Base-by-base conservation (phyloP, 768 basidiomycete species). In the Boletus vermiculosoides region DNA sequence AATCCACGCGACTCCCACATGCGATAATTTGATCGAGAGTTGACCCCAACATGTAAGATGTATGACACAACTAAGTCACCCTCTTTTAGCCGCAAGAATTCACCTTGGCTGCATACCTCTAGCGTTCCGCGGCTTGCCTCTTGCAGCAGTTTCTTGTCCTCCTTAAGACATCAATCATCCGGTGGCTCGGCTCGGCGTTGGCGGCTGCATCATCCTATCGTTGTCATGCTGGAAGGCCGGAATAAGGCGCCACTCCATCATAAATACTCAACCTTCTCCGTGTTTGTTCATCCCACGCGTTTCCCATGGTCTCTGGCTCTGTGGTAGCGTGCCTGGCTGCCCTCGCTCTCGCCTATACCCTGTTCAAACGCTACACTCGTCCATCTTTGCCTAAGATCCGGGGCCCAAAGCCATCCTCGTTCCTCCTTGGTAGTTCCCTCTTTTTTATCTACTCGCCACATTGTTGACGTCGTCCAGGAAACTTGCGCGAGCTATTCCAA, bases 401-500 rank as follows among this genome's bases (percentile, higher is more conserved):
- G 18, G 67, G 67, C 0, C 67, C 69, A 7, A 63, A 56, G 11
- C 41, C 65, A 15, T 30, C 67, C 13, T 71, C 67, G 1, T 69
- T 71, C 25, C 1, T 66, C 37, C 45, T 57, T n/a, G 63, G 67
- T 58, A 52, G 20, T 40, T 23, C 15, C 15, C 20, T 20, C n/a
- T 56, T n/a, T 51, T 13, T 6, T 15, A 36, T 28, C 8, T 44
- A 15, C 28, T 23, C 18, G 0, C 45, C 51, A 71, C 71, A 66
- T 18, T 68, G 72, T 47, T 60, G 39, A 68, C 45, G 6, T 53
- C 20, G 9, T 15, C 3, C 47, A 73, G 72, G 72, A 12, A 67
- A 73, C 57, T 40, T 72, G 36, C 45, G 56, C 4, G 69, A 75
- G 20, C 9, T 73, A 16, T 69, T 62, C 34, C 73, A 66, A 58